phyloP scores from a whole-genome alignment of 371 early-diverging fungal species.

The Mortierella sp. region DNA sequence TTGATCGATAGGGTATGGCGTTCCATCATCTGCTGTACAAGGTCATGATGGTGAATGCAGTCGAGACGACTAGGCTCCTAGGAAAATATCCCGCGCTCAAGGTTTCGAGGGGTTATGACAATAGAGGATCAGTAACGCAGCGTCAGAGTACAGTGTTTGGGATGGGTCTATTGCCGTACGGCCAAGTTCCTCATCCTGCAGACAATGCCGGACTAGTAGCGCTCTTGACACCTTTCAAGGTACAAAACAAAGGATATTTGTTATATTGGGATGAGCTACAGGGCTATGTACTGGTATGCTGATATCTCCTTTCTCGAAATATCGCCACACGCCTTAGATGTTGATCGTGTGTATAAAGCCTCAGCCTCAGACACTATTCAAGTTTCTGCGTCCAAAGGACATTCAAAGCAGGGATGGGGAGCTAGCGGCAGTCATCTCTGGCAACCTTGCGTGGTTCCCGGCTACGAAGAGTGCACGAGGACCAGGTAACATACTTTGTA shows the following conservation, averaged over 20 bases:
- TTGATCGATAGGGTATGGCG: constrained; percentile 66
- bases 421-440: constrained; percentile 60
- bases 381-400: constrained; percentile 67
- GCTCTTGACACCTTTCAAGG: constrained; percentile 79
- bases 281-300: too few relatives aligned
- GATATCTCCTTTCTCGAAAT: too few relatives aligned
- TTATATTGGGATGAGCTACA: too few relatives aligned
- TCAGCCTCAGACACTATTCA: constrained; percentile 75
- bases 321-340: constrained; percentile 58
- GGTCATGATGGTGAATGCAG: constrained; percentile 75
- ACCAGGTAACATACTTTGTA: constrained; percentile 22
- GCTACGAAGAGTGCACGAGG: constrained; percentile 58
- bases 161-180: constrained; percentile 74
- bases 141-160: constrained; percentile 75
- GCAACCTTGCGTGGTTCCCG: constrained; percentile 74
- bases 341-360: constrained; percentile 82
- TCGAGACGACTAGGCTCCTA: constrained; percentile 74
- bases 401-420: constrained; percentile 37
- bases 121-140: constrained; percentile 38
- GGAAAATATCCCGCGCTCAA: constrained; percentile 70
- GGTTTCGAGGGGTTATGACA: constrained; percentile 28
- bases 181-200: constrained; percentile 69
- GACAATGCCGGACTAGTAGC: constrained; percentile 80
- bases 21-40: constrained; percentile 79
- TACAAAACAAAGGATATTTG: too few relatives aligned